These are phyloP conservation scores for Ascochyta lentis DNA, from an alignment of 2,329 filamentous ascomycete genomes.

Conservation along the genomic window DNA sequence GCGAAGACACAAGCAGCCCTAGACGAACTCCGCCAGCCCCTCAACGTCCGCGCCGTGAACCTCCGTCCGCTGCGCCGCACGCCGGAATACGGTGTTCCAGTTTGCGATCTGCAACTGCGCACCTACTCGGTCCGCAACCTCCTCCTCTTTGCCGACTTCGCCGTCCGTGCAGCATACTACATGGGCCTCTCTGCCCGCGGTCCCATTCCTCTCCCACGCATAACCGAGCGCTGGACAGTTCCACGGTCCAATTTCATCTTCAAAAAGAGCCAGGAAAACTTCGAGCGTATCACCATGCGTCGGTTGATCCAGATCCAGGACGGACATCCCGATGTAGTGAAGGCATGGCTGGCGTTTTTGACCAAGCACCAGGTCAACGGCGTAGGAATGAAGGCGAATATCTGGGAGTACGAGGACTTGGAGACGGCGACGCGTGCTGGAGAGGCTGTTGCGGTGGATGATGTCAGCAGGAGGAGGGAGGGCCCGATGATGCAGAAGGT, in stretches of 20 bases:
- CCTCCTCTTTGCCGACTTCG: slow-evolving; percentile 94
- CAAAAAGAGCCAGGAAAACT: slow-evolving; percentile 98
- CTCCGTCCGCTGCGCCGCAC: slow-evolving; percentile 80
- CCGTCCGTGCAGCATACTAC: slow-evolving; percentile 92
- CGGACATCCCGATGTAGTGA: slow-evolving; percentile 85
- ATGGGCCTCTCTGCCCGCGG: slow-evolving; percentile 85
- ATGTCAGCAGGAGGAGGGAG: slow-evolving; percentile 40
- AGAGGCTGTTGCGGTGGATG: slow-evolving; percentile 34
- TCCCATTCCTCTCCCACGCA: slow-evolving; percentile 83
- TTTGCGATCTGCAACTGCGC: slow-evolving; percentile 89
- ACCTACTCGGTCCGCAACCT: slow-evolving; percentile 90
- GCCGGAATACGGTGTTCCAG: slow-evolving; percentile 77
- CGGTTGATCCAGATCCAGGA: slow-evolving; percentile 92
- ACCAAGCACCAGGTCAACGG: slow-evolving; percentile 92
- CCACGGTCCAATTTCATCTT: slow-evolving; percentile 87
- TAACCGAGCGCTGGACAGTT: slow-evolving; percentile 93
- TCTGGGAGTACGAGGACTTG: slow-evolving; percentile 84
- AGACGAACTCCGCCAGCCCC: slow-evolving; percentile 58
- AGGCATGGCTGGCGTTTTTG: slow-evolving; percentile 90
- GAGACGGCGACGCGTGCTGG: slow-evolving; percentile 48
- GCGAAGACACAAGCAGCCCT: slow-evolving; percentile 39
- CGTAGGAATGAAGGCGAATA: slow-evolving; percentile 98
- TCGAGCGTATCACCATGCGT: slow-evolving; percentile 86
- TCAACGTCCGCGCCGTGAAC: slow-evolving; percentile 84
- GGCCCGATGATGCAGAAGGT: slow-evolving; percentile 44